Percentiles rank a stretch among this genome's conserved stretches.
These are phyloP conservation scores for Lophiostoma macrostomum DNA, from an alignment of 495 filamentous ascomycete genomes.

Conservation along the genomic window DNA sequence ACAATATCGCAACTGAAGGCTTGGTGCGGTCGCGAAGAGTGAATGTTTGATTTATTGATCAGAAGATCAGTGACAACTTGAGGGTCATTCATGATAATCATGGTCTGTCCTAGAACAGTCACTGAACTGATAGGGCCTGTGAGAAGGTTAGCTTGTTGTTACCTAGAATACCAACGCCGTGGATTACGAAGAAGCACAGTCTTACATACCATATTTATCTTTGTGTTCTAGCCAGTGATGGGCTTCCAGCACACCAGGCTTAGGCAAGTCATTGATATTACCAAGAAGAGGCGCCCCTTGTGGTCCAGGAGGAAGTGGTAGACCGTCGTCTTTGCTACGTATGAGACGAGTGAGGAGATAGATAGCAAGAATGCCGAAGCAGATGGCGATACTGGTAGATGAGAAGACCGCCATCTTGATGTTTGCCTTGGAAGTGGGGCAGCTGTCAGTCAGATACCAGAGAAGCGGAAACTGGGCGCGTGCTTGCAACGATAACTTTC, in stretches of 20 bases:
- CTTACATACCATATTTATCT: slow-evolving; percentile 52
- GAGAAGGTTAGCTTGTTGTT: too few species aligned
- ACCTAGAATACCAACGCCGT: too few species aligned
- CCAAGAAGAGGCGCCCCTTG: slow-evolving; percentile 46
- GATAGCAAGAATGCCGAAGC: too few species aligned
- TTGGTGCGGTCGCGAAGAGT: slow-evolving; percentile 34
- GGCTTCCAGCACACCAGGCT: slow-evolving; percentile 42
- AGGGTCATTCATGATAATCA: slow-evolving; percentile 50
- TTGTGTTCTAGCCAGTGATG: slow-evolving; percentile 53
- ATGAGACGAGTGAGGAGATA: too few species aligned
- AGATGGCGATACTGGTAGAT: too few species aligned
- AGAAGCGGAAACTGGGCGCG: too few species aligned
- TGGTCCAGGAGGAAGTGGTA: slow-evolving; percentile 42
- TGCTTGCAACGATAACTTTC: too few species aligned
- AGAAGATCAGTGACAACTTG: slow-evolving; percentile 46
- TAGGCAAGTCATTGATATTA: slow-evolving; percentile 48
- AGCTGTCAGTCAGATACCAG: too few species aligned
- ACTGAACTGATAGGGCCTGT: slow-evolving; percentile 56
- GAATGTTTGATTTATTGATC: slow-evolving; percentile 46
- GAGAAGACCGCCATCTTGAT: too few species aligned
- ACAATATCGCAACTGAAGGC: slow-evolving; percentile 1
- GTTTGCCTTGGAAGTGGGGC: too few species aligned
- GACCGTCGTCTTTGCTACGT: too few species aligned
- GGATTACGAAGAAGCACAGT: too few species aligned
- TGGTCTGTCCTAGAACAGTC: slow-evolving; percentile 47